These are phyloP conservation scores for Pichia norvegensis DNA, from an alignment of 1,139 yeast species.

Conservation along the genomic window DNA sequence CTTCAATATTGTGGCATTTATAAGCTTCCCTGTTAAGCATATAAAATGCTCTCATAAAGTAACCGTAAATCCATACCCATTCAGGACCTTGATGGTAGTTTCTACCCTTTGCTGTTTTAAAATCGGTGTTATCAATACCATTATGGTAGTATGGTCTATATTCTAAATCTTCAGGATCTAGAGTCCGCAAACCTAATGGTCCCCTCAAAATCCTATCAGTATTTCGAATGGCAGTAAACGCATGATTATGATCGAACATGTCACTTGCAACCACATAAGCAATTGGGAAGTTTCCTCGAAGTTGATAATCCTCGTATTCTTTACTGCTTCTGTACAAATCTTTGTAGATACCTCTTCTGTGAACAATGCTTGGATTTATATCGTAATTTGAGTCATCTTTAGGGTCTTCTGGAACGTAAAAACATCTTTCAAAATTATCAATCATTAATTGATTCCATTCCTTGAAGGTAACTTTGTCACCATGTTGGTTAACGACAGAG, in stretches of 20 bases:
- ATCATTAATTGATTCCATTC: constrained; percentile 70
- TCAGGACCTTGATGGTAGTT: constrained; percentile 99
- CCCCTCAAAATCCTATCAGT: constrained; percentile 78
- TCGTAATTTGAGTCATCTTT: constrained; percentile 45
- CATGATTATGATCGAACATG: constrained; percentile 57
- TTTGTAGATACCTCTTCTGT: constrained; percentile 90
- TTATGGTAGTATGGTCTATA: constrained; percentile 85
- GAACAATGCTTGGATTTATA: constrained; percentile 57
- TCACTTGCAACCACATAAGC: constrained; percentile 95
- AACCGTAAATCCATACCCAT: constrained; percentile 93
- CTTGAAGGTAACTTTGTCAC: constrained; percentile 41
- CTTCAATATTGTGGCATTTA: constrained; percentile 21
- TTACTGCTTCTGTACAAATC: constrained; percentile 77
- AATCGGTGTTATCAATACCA: constrained; percentile 72
- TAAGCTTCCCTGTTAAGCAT: constrained; percentile 40
- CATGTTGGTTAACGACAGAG: constrained; percentile 51
- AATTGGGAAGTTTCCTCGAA: constrained; percentile 86
- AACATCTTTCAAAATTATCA: constrained; percentile 69
- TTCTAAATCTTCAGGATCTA: constrained; percentile 88
- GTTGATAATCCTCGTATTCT: constrained; percentile 87
- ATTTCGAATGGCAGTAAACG: constrained; percentile 51
- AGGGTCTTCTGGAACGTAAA: constrained; percentile 62
- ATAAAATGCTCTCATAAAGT: constrained; percentile 69
- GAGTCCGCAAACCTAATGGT: constrained; percentile 84
- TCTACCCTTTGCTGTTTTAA: constrained; percentile 90